These are phyloP conservation scores for Rhizomucor pusillus DNA, from an alignment of 371 early-diverging fungal species.

Conservation along the genomic window DNA sequence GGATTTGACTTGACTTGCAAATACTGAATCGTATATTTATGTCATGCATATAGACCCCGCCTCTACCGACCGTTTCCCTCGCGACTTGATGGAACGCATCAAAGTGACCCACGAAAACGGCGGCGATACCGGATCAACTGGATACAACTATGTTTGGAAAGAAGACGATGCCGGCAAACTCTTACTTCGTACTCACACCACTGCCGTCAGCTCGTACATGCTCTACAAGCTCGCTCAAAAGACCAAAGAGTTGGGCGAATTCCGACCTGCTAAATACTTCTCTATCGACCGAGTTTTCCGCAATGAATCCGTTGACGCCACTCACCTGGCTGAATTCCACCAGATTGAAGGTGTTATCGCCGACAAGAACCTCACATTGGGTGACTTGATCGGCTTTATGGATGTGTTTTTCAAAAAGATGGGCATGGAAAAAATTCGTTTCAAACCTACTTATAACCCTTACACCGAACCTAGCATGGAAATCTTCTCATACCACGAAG, in stretches of 20 bases:
- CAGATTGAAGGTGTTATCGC: constrained; percentile 99
- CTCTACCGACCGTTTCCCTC: constrained; percentile 75
- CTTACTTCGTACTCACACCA: constrained; percentile 99
- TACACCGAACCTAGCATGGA: constrained; percentile 99
- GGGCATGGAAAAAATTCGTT: constrained; percentile 93
- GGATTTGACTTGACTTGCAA: no score
- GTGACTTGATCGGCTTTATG: constrained; percentile 97
- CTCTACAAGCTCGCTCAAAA: constrained; percentile 92
- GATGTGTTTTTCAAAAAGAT: constrained; percentile 98
- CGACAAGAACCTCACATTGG: constrained; percentile 93
- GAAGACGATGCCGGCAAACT: constrained; percentile 95
- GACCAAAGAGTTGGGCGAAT: constrained; percentile 57
- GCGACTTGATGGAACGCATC: constrained; percentile 90
- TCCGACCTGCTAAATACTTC: constrained; percentile 97
- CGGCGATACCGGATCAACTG: constrained; percentile 94
- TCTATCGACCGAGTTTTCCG: constrained; percentile 99
- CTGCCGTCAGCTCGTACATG: constrained; percentile 94
- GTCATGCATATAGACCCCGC: constrained; percentile 87
- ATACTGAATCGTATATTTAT: no score
- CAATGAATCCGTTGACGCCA: constrained; percentile 99
- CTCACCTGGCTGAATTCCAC: constrained; percentile 99
- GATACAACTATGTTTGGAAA: constrained; percentile 96
- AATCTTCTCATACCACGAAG: constrained; percentile 98
- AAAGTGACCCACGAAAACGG: constrained; percentile 93
- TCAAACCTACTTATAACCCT: constrained; percentile 99